Conservation (phyloP, 2,329 filamentous ascomycete genomes). For the Aspergillus glaucus region DNA sequence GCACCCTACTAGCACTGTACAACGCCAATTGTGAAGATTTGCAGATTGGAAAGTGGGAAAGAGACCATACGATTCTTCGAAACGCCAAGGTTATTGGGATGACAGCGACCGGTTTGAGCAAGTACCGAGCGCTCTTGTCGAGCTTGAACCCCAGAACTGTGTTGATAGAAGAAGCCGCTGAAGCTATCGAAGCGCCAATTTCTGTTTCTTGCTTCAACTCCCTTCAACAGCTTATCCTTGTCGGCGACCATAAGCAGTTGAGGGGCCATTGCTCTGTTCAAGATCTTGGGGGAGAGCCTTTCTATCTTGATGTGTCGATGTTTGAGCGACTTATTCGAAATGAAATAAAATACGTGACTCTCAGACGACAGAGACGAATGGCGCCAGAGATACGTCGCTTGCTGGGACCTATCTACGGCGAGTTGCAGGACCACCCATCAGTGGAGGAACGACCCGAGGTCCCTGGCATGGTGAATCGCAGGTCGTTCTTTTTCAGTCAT, state of each 20-base stretch:
- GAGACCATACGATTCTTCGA: conserved; percentile 55
- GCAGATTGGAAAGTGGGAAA: conserved; percentile 54
- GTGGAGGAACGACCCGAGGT: conserved; percentile 51
- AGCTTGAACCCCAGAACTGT: conserved; percentile 61
- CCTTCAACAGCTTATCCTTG: conserved; percentile 59
- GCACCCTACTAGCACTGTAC: conserved; percentile 46
- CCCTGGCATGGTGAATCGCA: conserved; percentile 56
- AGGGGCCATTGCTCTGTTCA: conserved; percentile 59
- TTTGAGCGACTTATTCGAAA: conserved; percentile 73
- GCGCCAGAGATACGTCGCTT: conserved; percentile 60
- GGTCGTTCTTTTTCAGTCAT: conserved; percentile 60
- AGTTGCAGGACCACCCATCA: conserved; percentile 52
- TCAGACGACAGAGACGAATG: conserved; percentile 67
- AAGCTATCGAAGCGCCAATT: conserved; percentile 58
- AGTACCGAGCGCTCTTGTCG: conserved; percentile 66
- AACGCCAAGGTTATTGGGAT: conserved; percentile 56
- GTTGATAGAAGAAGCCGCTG: conserved; percentile 74
- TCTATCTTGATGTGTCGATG: conserved; percentile 64
- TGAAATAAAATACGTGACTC: conserved; percentile 55
- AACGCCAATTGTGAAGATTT: conserved; percentile 45
- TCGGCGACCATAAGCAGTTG: conserved; percentile 78
- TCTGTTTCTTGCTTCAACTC: conserved; percentile 55
- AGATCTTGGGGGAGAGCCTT: conserved; percentile 55
- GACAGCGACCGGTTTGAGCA: conserved; percentile 76
- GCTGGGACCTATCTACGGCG: conserved; percentile 55